Conservation (phyloP, 1,284 basidiomycete genomes). For the Coniferiporia sulphurascens region DNA sequence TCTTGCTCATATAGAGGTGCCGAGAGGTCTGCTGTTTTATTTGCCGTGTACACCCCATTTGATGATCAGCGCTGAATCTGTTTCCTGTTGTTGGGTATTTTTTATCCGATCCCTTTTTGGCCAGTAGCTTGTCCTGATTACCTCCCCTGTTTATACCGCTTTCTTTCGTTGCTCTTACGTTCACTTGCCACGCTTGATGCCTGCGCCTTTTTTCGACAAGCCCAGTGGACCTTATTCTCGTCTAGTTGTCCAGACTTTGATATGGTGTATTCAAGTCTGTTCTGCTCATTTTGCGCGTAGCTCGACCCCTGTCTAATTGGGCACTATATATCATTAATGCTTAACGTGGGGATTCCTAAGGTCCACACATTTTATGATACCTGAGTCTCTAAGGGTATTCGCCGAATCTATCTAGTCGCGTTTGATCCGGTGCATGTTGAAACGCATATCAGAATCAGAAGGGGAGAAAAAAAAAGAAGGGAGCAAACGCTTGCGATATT, state of each 20-base stretch:
- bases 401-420: too few species aligned
- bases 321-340: slow-evolving; percentile 8
- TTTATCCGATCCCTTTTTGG: background rate
- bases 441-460: too few species aligned
- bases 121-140: background rate
- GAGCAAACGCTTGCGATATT: too few species aligned
- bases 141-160: slow-evolving; percentile 2
- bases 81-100: background rate
- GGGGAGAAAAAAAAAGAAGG: too few species aligned
- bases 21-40: background rate
- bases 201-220: background rate
- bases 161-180: slow-evolving; percentile 8
- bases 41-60: slow-evolving; percentile 1
- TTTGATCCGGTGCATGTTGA: too few species aligned
- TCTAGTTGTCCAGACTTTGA: background rate
- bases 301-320: background rate
- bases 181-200: slow-evolving; percentile 13
- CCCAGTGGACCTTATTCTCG: background rate
- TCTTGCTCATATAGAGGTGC: background rate
- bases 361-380: too few species aligned
- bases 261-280: background rate
- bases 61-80: background rate
- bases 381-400: too few species aligned
- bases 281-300: background rate
- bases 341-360: background rate